A percentile compares a stretch with the other conserved stretches of the same genome.
Evolutionary conservation across 257 asterid species (phyloP).

Genomic region (Nemophila menziesii): DNA sequence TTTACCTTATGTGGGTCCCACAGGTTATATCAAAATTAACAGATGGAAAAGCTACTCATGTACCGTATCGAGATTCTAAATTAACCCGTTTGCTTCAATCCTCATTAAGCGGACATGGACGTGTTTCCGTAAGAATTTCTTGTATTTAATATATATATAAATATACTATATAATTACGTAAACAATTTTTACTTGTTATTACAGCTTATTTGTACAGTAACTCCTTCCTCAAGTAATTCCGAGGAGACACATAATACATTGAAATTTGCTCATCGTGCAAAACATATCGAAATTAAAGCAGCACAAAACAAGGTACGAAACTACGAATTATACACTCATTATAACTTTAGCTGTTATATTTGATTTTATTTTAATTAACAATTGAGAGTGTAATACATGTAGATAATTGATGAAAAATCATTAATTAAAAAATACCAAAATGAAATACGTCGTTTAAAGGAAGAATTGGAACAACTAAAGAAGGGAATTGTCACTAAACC

Average conservation of each 20-base stretch:
- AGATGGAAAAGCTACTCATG: conserved; percentile 77
- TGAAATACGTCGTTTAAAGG: conserved; percentile 89
- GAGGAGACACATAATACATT: conserved; percentile 98
- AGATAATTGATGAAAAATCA: conserved; percentile 97
- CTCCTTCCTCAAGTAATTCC: conserved; percentile 94
- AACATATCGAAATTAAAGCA: conserved; percentile 94
- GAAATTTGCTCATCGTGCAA: conserved; percentile 98
- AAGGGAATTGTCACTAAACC: conserved; percentile 72
- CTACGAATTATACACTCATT: too few species aligned
- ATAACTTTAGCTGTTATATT: not conserved
- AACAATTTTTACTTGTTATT: conserved; percentile 11
- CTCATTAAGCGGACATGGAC: conserved; percentile 96
- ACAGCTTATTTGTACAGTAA: conserved; percentile 90
- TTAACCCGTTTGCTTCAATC: conserved; percentile 97
- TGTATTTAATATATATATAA: not conserved
- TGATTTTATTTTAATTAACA: conserved; percentile 8
- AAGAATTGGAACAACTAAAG: conserved; percentile 87
- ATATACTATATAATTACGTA: conserved; percentile 9
- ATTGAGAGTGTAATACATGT: conserved; percentile 38
- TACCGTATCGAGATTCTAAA: conserved; percentile 96
- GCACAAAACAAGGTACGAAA: conserved; percentile 82
- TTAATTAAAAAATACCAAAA: conserved; percentile 90
- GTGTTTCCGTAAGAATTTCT: conserved; percentile 74
- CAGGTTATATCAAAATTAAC: conserved; percentile 95
- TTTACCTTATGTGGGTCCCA: conserved; percentile 18